Percentiles rank a stretch among this genome's conserved stretches.
These are phyloP conservation scores for Oryza rufipogon DNA, from an alignment of 176 grass and related monocot species.

Conservation along the genomic window DNA sequence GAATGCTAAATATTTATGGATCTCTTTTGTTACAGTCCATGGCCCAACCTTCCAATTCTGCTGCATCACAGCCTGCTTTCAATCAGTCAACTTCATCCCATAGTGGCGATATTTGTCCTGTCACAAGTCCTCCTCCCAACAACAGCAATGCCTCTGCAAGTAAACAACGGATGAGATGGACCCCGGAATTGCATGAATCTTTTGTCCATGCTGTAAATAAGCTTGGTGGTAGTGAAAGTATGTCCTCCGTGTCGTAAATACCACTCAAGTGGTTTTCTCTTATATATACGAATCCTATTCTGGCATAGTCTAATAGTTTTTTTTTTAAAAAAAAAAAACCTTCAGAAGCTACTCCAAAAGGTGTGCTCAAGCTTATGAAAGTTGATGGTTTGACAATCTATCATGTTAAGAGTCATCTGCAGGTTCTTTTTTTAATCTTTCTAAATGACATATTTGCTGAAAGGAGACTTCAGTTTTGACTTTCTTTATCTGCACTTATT, in stretches of 20 bases:
- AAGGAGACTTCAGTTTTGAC: slow-evolving; percentile 24
- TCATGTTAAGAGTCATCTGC: slow-evolving; percentile 98
- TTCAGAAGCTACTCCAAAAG: slow-evolving; percentile 96
- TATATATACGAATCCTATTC: slow-evolving; percentile 13
- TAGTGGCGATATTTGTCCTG: slow-evolving; percentile 60
- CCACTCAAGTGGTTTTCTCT: slow-evolving; percentile 13
- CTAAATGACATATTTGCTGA: slow-evolving; percentile 34
- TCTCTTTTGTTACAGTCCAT: slow-evolving; percentile 42
- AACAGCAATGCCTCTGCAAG: slow-evolving; percentile 47
- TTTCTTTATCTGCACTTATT: slow-evolving; percentile 35
- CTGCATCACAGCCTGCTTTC: slow-evolving; percentile 42
- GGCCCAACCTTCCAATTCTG: slow-evolving; percentile 37
- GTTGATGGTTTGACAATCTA: slow-evolving; percentile 93
- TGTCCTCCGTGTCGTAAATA: slow-evolving; percentile 35
- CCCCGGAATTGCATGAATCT: slow-evolving; percentile 86
- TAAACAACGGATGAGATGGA: slow-evolving; percentile 90
- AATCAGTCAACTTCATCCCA: slow-evolving; percentile 62
- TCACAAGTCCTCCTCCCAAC: slow-evolving; percentile 67
- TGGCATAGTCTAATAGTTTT: slow-evolving; percentile 31
- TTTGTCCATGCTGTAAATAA: slow-evolving; percentile 93
- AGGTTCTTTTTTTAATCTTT: slow-evolving; percentile 56
- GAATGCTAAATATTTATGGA: slow-evolving; percentile 17
- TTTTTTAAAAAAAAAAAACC: neutral
- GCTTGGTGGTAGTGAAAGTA: slow-evolving; percentile 95
- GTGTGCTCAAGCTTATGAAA: slow-evolving; percentile 89